Percentiles rank a stretch among this genome's conserved stretches.
phyloP scores from a whole-genome alignment of 2,329 filamentous ascomycete genomes.

The Rhexocercosporidium sp. region DNA sequence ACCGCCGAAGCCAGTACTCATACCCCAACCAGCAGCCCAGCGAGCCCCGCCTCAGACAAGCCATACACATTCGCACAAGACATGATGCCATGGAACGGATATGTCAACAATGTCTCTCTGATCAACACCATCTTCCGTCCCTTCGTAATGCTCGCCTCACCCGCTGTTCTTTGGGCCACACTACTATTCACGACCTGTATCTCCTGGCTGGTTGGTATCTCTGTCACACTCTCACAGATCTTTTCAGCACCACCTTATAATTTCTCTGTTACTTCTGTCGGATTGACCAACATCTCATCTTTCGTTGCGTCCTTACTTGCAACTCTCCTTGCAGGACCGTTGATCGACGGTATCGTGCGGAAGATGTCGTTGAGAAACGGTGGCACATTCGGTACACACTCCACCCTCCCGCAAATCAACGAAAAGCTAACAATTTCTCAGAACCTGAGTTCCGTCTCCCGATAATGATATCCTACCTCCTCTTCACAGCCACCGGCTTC shows the following conservation, averaged over 20 bases:
- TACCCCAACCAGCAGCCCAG: constrained; percentile 1
- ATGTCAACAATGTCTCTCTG: constrained; percentile 45
- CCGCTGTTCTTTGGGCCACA: constrained; percentile 47
- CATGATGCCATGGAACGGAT: constrained; percentile 46
- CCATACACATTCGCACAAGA: constrained; percentile 39
- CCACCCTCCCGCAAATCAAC: background rate
- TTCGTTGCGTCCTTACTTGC: constrained; percentile 53
- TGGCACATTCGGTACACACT: constrained; percentile 27
- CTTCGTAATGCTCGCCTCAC: constrained; percentile 39
- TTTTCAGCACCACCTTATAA: constrained; percentile 35
- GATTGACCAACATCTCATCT: constrained; percentile 54
- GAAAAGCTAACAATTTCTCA: constrained; percentile 33
- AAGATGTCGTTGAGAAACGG: constrained; percentile 39
- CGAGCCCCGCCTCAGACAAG: constrained; percentile 26
- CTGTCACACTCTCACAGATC: constrained; percentile 51
- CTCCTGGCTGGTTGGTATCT: constrained; percentile 50
- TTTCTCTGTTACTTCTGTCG: constrained; percentile 50
- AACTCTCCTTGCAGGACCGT: constrained; percentile 53
- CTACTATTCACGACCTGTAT: constrained; percentile 48
- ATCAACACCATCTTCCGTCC: constrained; percentile 38
- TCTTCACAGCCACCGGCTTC: constrained; percentile 44
- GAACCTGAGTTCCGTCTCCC: constrained; percentile 47
- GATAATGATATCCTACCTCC: constrained; percentile 36
- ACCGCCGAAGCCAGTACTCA: constrained; percentile 8
- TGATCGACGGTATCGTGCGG: constrained; percentile 43